phyloP scores from a whole-genome alignment of 2,329 filamentous ascomycete genomes.

The Fusarium nematophilum region DNA sequence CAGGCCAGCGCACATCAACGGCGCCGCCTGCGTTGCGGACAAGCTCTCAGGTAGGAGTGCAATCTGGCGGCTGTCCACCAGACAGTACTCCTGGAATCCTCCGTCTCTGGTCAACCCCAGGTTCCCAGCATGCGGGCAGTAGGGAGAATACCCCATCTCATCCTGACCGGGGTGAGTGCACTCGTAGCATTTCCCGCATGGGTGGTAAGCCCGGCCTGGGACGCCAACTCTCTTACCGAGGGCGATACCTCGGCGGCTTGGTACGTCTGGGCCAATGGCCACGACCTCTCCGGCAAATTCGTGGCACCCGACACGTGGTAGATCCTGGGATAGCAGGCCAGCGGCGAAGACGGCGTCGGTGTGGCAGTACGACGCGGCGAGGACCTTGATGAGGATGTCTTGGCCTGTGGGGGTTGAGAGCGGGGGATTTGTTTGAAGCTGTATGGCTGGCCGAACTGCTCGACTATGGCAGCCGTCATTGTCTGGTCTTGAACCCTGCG shows the following conservation, averaged over 20 bases:
- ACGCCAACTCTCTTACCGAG: slow-evolving; percentile 7
- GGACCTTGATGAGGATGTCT: slow-evolving; percentile 15
- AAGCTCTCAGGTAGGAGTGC: slow-evolving; percentile 1
- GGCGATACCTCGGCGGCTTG: neutral
- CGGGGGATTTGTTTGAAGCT: slow-evolving; percentile 2
- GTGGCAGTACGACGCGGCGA: slow-evolving; percentile 15
- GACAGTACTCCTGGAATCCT: slow-evolving; percentile 12
- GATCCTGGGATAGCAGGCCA: neutral
- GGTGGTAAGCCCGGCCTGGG: slow-evolving; percentile 12
- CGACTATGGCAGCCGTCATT: slow-evolving; percentile 6
- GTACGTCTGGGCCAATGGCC: neutral
- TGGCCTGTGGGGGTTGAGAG: neutral
- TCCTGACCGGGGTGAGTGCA: slow-evolving; percentile 4
- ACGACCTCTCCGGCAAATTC: slow-evolving; percentile 14
- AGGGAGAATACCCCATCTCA: slow-evolving; percentile 3
- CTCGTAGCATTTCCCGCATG: slow-evolving; percentile 18
- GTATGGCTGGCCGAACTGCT: slow-evolving; percentile 8
- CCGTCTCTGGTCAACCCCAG: slow-evolving; percentile 6
- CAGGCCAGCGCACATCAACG: slow-evolving; percentile 31
- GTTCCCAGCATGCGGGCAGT: slow-evolving; percentile 9
- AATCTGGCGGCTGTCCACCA: slow-evolving; percentile 8
- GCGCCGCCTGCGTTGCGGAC: slow-evolving; percentile 6
- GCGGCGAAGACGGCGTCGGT: slow-evolving; percentile 18
- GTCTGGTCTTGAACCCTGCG: no score
- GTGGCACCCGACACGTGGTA: slow-evolving; percentile 14